Base-by-base conservation (phyloP, 495 filamentous ascomycete species). In the Annulohypoxylon stygium region DNA sequence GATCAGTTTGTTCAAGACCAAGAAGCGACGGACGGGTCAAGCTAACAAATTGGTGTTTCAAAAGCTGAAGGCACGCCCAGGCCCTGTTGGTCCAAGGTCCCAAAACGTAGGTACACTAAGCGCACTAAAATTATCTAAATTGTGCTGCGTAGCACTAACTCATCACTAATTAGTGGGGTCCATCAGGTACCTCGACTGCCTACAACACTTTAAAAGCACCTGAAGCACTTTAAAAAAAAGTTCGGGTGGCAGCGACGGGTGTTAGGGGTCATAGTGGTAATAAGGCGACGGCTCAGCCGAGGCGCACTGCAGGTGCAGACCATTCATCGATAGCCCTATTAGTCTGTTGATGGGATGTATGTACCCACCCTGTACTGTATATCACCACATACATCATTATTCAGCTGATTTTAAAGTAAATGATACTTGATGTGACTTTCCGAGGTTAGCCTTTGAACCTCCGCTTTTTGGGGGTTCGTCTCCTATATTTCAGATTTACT, bases 21-120 rank as follows among this genome's bases (percentile, higher is more conserved):
- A 61, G 54, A 73, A 36, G 39, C 53, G 57, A 57, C 61, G 45
- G 61, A 69, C 53, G 51, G 71, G 50, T 62, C 63, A 16, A 70
- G 48, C 67, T 74, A 74, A 39, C 20, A 69, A 69, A 71, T 62
- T 71, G 69, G 62, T 71, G 69, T 75, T 75, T 69, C 68, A 75
- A 70, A 57, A 67, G 63, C 67, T 67, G 63, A 75, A 64, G 57
- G 62, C 51, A 61, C 63, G 37, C 45, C 61, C 55, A 60, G 37
- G 53, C 30, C 37, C 47, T 57, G 37, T 58, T 53, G 26, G 61
- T 57, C 67, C 57, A 61, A 36, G 55, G 54, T 59, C 58, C 65
- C 62, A 62, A 69, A 69, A 33, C 37, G 41, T 55, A 73, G 65
- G 65, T 65, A 61, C 39, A 59, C 53, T 54, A 54, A 33, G 30